Evolutionary conservation across 164 flowering plant species (phyloP).

Genomic region (Cinnamomum chago): DNA sequence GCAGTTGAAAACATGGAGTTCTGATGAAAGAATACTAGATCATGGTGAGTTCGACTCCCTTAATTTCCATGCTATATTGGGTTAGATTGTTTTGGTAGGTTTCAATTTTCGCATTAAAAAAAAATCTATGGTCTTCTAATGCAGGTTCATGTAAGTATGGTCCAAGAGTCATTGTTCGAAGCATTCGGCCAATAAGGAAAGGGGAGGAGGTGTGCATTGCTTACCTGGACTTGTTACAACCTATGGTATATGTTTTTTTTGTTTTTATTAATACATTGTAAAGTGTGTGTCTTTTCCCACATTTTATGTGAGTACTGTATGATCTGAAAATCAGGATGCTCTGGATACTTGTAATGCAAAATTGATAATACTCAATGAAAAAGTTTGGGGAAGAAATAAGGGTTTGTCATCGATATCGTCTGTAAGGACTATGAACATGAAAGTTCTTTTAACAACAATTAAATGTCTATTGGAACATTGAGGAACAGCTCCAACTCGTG

Average conservation of each 20-base stretch:
- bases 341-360: too few species aligned
- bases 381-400: too few species aligned
- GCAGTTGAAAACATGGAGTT: slow-evolving; percentile 15
- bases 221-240: slow-evolving; percentile 68
- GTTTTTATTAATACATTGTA: background rate
- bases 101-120: background rate
- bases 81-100: background rate
- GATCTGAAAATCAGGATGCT: too few species aligned
- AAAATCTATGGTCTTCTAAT: background rate
- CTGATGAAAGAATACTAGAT: slow-evolving; percentile 12
- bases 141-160: slow-evolving; percentile 34
- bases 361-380: too few species aligned
- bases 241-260: slow-evolving; percentile 38
- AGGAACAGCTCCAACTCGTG: too few species aligned
- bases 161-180: slow-evolving; percentile 53
- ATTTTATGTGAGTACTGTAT: too few species aligned
- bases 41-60: slow-evolving; percentile 10
- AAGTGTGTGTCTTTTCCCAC: too few species aligned
- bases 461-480: too few species aligned
- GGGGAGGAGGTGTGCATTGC: slow-evolving; percentile 58
- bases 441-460: too few species aligned
- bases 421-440: too few species aligned
- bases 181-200: slow-evolving; percentile 49
- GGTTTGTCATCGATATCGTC: too few species aligned
- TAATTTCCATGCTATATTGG: background rate